Conservation (phyloP, 1,284 basidiomycete genomes). For the Heimioporus punctisporus region DNA sequence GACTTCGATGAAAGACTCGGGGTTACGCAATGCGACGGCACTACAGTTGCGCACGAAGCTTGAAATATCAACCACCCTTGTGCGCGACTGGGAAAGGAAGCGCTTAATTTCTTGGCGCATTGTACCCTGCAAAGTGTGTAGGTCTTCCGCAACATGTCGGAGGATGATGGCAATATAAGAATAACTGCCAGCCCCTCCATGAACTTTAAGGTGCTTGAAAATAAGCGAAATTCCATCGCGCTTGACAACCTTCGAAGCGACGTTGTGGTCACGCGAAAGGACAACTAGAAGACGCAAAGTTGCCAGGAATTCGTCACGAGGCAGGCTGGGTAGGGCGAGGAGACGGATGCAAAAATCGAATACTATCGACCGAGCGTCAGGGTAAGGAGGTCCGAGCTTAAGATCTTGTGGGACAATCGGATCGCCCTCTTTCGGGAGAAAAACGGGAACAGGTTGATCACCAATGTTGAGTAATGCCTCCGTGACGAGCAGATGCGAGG, state of each 20-base stretch:
- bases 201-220: constrained; percentile 64
- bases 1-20: constrained; percentile 77
- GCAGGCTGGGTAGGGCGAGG: constrained; percentile 60
- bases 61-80: constrained; percentile 70
- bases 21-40: constrained; percentile 84
- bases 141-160: constrained; percentile 90
- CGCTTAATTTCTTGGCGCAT: constrained; percentile 87
- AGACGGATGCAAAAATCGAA: constrained; percentile 78
- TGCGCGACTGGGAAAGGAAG: constrained; percentile 73
- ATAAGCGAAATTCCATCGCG: constrained; percentile 66
- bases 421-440: constrained; percentile 70
- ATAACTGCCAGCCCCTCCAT: constrained; percentile 71
- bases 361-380: constrained; percentile 63
- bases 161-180: constrained; percentile 88
- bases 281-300: constrained; percentile 81
- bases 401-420: constrained; percentile 51
- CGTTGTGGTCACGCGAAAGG: constrained; percentile 71
- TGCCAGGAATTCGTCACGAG: constrained; percentile 81
- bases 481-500: constrained; percentile 78
- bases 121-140: constrained; percentile 61
- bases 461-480: constrained; percentile 81
- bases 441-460: constrained; percentile 68
- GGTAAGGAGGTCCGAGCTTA: constrained; percentile 60
- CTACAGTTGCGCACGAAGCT: constrained; percentile 80
- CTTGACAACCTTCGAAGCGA: constrained; percentile 65